These are phyloP conservation scores for Narthecium ossifragum DNA, from an alignment of 106 monocot species.

Conservation along the genomic window DNA sequence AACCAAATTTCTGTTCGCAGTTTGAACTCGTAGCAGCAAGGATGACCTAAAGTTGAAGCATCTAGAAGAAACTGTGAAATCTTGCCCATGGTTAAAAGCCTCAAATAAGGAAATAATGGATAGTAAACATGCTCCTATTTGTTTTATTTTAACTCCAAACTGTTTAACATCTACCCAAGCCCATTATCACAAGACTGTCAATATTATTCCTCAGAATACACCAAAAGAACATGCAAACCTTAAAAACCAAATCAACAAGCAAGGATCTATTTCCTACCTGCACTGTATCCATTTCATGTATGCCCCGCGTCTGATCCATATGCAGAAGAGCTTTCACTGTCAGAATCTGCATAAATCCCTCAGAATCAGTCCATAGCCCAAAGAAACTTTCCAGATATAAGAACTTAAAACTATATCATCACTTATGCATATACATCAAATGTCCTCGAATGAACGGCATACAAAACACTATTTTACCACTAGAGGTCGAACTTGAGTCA, in stretches of 20 bases:
- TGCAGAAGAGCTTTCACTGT: conserved; percentile 56
- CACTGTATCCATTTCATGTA: conserved; percentile 9
- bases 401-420: neutral
- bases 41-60: too few relatives aligned
- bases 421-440: neutral
- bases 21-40: too few relatives aligned
- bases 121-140: too few relatives aligned
- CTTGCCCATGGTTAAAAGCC: too few relatives aligned
- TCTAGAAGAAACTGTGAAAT: too few relatives aligned
- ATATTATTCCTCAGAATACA: neutral
- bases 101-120: too few relatives aligned
- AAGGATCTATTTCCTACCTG: neutral
- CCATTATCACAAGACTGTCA: too few relatives aligned
- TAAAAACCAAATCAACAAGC: neutral
- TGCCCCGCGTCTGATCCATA: conserved; percentile 39
- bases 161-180: too few relatives aligned
- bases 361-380: neutral
- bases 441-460: neutral
- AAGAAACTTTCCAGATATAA: neutral
- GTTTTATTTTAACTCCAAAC: too few relatives aligned
- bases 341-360: conserved; percentile 37
- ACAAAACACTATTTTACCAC: conserved; percentile 25
- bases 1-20: too few relatives aligned
- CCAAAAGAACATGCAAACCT: neutral
- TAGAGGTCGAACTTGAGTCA: conserved; percentile 59